Conservation (phyloP, 768 basidiomycete genomes). For the Suillus lakei region DNA sequence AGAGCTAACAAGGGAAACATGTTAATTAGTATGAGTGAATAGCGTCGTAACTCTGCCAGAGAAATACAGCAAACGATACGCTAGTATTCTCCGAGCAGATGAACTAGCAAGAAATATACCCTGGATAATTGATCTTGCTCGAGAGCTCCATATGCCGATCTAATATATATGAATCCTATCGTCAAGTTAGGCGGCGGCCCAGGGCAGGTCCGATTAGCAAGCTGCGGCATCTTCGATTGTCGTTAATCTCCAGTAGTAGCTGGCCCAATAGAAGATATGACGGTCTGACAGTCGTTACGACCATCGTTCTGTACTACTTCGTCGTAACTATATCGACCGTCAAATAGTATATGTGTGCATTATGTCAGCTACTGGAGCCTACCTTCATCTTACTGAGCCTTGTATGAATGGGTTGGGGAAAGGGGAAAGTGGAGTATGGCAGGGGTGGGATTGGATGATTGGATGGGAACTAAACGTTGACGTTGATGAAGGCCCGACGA, state of each 20-base stretch:
- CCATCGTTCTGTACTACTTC: not conserved
- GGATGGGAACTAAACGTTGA: not conserved
- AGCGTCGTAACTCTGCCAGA: not conserved
- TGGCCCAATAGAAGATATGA: not conserved
- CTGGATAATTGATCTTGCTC: not conserved
- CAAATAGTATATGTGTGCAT: not conserved
- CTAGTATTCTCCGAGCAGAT: not conserved
- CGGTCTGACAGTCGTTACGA: not conserved
- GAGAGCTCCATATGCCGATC: not conserved
- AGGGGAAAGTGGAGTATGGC: not conserved
- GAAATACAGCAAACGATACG: not conserved
- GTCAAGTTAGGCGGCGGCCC: not conserved
- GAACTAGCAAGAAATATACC: not conserved
- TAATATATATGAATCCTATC: not conserved
- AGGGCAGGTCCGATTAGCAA: not conserved
- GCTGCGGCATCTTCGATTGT: not conserved
- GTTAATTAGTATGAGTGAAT: not conserved
- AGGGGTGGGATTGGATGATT: not conserved
- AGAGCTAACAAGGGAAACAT: conserved; percentile 18
- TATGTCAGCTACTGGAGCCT: not conserved
- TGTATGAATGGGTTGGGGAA: not conserved
- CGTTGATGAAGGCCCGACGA: not conserved
- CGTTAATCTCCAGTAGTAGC: not conserved
- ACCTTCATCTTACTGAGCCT: not conserved
- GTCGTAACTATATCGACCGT: not conserved